Percentiles rank a stretch among this genome's conserved stretches.
phyloP scores from a whole-genome alignment of 371 early-diverging fungal genomes.

The Mucor ambiguus region DNA sequence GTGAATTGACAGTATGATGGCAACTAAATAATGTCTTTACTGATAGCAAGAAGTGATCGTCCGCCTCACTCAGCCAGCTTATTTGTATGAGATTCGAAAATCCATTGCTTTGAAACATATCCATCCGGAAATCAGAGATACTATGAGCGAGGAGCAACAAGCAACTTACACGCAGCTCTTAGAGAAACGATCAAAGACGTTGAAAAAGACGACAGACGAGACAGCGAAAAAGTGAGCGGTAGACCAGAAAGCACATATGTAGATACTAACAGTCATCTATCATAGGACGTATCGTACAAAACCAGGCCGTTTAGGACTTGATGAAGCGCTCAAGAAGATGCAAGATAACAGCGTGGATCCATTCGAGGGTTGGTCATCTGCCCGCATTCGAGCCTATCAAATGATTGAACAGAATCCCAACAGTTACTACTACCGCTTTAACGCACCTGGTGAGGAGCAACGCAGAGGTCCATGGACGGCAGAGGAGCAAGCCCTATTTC shows the following conservation, averaged over 20 bases:
- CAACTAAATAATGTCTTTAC: background rate
- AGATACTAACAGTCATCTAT: constrained; percentile 21
- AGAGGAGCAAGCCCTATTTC: constrained; percentile 84
- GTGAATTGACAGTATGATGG: background rate
- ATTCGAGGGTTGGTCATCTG: constrained; percentile 94
- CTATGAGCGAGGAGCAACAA: constrained; percentile 79
- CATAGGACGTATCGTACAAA: constrained; percentile 65
- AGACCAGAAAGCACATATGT: background rate
- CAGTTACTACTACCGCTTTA: constrained; percentile 95
- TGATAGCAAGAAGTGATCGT: constrained; percentile 70
- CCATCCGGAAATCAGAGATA: constrained; percentile 29
- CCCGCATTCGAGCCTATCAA: constrained; percentile 89
- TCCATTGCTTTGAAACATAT: constrained; percentile 66
- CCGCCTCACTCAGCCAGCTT: constrained; percentile 72
- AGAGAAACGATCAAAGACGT: constrained; percentile 78
- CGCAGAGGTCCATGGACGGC: constrained; percentile 87
- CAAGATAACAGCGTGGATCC: constrained; percentile 74
- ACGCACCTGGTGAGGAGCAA: constrained; percentile 94
- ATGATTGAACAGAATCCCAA: constrained; percentile 90
- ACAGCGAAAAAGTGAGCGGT: constrained; percentile 70
- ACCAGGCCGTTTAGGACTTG: constrained; percentile 76
- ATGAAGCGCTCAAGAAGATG: constrained; percentile 87
- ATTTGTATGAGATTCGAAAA: constrained; percentile 70
- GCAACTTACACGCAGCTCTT: constrained; percentile 81
- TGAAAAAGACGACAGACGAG: constrained; percentile 78